Percentiles rank a stretch among this genome's conserved stretches.
phyloP scores from a whole-genome alignment of 495 filamentous ascomycete species.

The Umbilicaria muhlenbergii region DNA sequence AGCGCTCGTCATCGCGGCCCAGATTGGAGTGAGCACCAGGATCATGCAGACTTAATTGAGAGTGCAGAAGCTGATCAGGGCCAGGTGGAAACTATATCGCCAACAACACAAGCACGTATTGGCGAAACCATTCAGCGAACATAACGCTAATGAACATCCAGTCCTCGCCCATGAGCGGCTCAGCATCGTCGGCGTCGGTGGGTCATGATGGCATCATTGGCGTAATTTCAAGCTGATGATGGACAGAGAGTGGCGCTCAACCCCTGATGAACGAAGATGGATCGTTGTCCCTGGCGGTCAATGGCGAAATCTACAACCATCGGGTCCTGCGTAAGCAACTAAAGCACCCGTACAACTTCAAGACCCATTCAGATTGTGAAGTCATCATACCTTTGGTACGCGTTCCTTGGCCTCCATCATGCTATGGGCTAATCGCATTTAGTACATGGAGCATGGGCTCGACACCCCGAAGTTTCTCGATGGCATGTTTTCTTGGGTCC shows the following conservation, averaged over 20 bases:
- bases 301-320: slow-evolving; percentile 99
- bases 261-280: slow-evolving; percentile 84
- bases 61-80: background rate
- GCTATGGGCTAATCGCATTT: slow-evolving; percentile 15
- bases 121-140: background rate
- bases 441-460: slow-evolving; percentile 87
- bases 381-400: slow-evolving; percentile 92
- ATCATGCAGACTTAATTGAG: background rate
- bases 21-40: slow-evolving; percentile 74
- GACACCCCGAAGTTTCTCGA: slow-evolving; percentile 91
- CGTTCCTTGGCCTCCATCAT: background rate
- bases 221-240: slow-evolving; percentile 11
- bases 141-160: slow-evolving; percentile 21
- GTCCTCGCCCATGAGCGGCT: slow-evolving; percentile 95
- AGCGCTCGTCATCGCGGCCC: slow-evolving; percentile 93
- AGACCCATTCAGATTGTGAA: slow-evolving; percentile 96
- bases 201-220: slow-evolving; percentile 18
- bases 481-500: slow-evolving; percentile 98
- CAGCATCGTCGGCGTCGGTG: slow-evolving; percentile 95
- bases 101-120: slow-evolving; percentile 62
- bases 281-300: slow-evolving; percentile 83
- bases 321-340: slow-evolving; percentile 74
- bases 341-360: slow-evolving; percentile 74
- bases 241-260: slow-evolving; percentile 78
- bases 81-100: slow-evolving; percentile 76